A percentile compares a stretch with the other conserved stretches of the same genome.
phyloP scores from a whole-genome alignment of 768 basidiomycete species.

The Pleurotus eryngii region DNA sequence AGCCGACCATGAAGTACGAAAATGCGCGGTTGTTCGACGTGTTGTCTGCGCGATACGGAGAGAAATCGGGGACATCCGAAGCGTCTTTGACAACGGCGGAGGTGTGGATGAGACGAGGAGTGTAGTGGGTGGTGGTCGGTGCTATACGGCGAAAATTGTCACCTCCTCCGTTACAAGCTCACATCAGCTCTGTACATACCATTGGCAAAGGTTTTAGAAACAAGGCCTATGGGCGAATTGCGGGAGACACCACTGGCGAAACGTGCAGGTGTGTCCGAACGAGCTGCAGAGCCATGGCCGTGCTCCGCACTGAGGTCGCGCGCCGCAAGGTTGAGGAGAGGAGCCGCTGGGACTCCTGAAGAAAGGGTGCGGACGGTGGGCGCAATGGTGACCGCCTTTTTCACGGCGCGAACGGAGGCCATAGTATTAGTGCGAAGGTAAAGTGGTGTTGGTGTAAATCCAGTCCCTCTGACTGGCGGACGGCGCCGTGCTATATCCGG shows the following conservation, averaged over 20 bases:
- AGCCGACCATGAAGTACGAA: conserved; percentile 88
- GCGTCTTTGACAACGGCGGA: conserved; percentile 66
- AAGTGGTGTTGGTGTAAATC: conserved; percentile 26
- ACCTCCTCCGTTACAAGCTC: neutral
- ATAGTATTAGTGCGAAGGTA: conserved; percentile 39
- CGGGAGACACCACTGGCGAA: conserved; percentile 61
- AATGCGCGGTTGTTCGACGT: conserved; percentile 67
- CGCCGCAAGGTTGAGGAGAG: conserved; percentile 69
- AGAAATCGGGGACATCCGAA: conserved; percentile 87
- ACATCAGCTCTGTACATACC: no score
- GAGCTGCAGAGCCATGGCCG: conserved; percentile 53
- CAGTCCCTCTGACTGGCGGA: conserved; percentile 5
- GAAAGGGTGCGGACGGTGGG: conserved; percentile 80
- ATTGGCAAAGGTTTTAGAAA: conserved; percentile 60
- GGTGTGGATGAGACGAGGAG: conserved; percentile 76
- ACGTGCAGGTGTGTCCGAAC: conserved; percentile 58
- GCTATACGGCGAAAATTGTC: conserved; percentile 29
- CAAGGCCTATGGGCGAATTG: conserved; percentile 45
- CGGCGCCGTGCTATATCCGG: conserved; percentile 12
- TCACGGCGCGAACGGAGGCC: conserved; percentile 69
- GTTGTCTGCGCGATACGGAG: conserved; percentile 71
- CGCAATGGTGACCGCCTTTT: conserved; percentile 78
- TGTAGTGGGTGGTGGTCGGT: conserved; percentile 49
- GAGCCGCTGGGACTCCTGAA: conserved; percentile 75
- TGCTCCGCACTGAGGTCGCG: conserved; percentile 60